These are phyloP conservation scores for Trametopsis cervina DNA, from an alignment of 768 basidiomycete genomes.

Conservation along the genomic window DNA sequence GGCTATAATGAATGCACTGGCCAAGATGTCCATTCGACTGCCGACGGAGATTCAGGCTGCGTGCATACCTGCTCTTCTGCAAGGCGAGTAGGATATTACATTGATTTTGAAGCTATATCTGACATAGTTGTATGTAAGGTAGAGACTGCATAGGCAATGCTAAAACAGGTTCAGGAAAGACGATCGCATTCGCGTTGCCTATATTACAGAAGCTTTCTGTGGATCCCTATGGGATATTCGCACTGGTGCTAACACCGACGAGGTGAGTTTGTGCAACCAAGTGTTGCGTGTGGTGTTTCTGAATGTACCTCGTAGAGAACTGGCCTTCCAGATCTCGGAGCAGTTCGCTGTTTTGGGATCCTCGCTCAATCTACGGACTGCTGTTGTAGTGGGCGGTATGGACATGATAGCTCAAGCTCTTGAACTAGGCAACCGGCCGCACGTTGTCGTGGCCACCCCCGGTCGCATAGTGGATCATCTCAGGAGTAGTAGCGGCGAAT, in stretches of 20 bases:
- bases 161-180: slow-evolving; percentile 97
- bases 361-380: slow-evolving; percentile 73
- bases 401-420: slow-evolving; percentile 94
- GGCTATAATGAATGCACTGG: slow-evolving; percentile 56
- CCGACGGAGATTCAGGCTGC: slow-evolving; percentile 89
- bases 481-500: slow-evolving; percentile 66
- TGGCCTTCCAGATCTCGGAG: slow-evolving; percentile 96
- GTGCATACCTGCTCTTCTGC: slow-evolving; percentile 82
- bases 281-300: too few relatives aligned
- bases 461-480: slow-evolving; percentile 92
- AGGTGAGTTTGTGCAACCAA: too few relatives aligned
- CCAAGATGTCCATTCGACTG: slow-evolving; percentile 73
- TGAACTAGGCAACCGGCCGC: slow-evolving; percentile 79
- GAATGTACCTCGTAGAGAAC: slow-evolving; percentile 57
- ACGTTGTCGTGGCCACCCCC: slow-evolving; percentile 93
- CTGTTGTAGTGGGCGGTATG: slow-evolving; percentile 95
- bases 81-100: slow-evolving; percentile 41
- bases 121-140: slow-evolving; percentile 39
- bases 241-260: slow-evolving; percentile 90
- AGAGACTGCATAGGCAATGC: slow-evolving; percentile 97
- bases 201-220: slow-evolving; percentile 82
- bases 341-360: slow-evolving; percentile 90
- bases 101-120: slow-evolving; percentile 3
- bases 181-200: slow-evolving; percentile 93
- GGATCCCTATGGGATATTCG: slow-evolving; percentile 94